Base-by-base conservation (phyloP, 495 filamentous ascomycete genomes). In the Hypoxylon crocopeplum region DNA sequence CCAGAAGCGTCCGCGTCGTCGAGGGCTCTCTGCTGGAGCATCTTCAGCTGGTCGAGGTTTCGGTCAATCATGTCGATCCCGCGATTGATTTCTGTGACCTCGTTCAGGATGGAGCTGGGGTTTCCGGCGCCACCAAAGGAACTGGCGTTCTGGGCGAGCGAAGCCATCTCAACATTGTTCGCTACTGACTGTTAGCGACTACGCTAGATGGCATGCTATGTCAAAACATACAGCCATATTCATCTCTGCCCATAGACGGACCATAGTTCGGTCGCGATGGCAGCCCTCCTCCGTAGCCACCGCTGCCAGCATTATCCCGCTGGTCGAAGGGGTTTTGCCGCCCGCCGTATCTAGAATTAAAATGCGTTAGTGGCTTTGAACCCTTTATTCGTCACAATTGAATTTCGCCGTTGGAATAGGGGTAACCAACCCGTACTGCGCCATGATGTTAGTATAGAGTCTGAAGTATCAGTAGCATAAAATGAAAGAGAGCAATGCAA, bases 41-140 rank as follows among this genome's bases (percentile, higher is more conserved):
- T 72, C 33, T 73, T 75, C 11, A 92, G 81, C 30, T 80, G 72
- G 46, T 82, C 72, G 30, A 91, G 81, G 51, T 83, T 83, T 48
- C 64, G 74, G 68, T 96, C 85, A 48, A 96, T 82, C 51, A 82
- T 77, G 59, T 93, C 85, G 59, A 97, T 89, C 29, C 84, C 88
- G 42, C 82, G 79, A 72, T 88, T 86, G 73, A 96, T 87, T 33
- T 88, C 84, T 16, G 82, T 79, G 77, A 91, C 91, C 69, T 95
- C 88, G 73, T 94, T 88, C 39, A 97, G 81, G 64, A 95, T 86
- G 33, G 83, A 81, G 65, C 87, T 91, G 17, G 89, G 84, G 58
- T 87, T 86, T 50, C 60, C 62, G 10, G 74, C 72, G 41, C 24
- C 24, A 27, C 69, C 73, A 52, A 76, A 73, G 38, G 73, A 69